Base-by-base conservation (phyloP, 1,284 basidiomycete species). In the Boletus semigastroideus region DNA sequence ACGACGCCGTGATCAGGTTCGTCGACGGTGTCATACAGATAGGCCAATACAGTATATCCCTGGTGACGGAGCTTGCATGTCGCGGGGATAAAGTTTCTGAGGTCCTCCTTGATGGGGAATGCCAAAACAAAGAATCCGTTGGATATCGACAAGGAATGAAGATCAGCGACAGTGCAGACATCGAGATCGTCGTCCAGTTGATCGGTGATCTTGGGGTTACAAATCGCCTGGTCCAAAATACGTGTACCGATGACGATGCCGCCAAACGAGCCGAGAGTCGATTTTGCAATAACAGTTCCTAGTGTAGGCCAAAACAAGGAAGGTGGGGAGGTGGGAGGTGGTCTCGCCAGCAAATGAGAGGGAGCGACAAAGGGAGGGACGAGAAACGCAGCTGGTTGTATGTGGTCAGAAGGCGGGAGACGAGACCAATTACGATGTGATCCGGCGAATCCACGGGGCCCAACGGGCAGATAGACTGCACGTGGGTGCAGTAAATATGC, bases 361-460 rank as follows among this genome's bases (percentile, higher is more conserved):
- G 60, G 57, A 2, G 70, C 59, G 5, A 83, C 68, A 56, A 86
- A 80, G 1, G 85, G 85, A 9, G 85, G 84, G 5, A 78, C 59
- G 5, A 86, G 68, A 63, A 78, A 82, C 2, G 69, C 66, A 6
- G 75, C 80, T 19, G 73, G 59, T 34, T 71, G 72, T 37, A 66
- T 54, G 4, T 45, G 46, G 12, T 59, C 48, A 6, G 65, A 67
- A 9, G 70, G 59, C 17, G 55, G 44, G 30, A 73, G 53, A 44
- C 69, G 76, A 37, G 68, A 59, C 28, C 53, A 55, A 42, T 64
- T 66, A 36, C 50, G 56, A 16, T 57, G 40, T 12, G 65, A 56
- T 22, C 62, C 59, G 4, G 61, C 42, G 19, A 75, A 53, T 16
- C 80, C 81, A 43, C 67, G 65, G 4, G 78, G 75, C 28, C 82